Base-by-base conservation (phyloP, 2,329 filamentous ascomycete genomes). In the Exophiala sp. region DNA sequence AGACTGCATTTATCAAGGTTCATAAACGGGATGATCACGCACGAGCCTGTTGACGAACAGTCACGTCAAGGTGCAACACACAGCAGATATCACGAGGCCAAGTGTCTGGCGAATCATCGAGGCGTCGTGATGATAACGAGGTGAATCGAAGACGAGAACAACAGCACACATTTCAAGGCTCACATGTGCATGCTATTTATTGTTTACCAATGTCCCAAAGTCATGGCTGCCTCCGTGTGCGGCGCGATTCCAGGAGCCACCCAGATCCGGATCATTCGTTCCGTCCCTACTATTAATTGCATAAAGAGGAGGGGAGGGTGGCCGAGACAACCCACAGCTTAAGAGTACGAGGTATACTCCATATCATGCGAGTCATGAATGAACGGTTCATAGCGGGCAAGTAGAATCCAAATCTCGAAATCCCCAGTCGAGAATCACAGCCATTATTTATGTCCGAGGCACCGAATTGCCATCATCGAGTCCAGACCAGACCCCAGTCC, bases 21-120 rank as follows among this genome's bases (percentile, higher is more conserved):
- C 8, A 46, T 46, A 20, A 46, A 14, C 40, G 16, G 11, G 20
- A 8, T 39, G 45, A 24, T 18, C 18, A 39, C 24, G 47, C 47
- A 49, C 47, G 47, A 49, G 47, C 47, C 47, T 32, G 34, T 29
- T 42, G 21, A 49, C 18, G 47, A 49, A 29, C 47, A 41, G 35
- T 32, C 21, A 16, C 10, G 38, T 20, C 18, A 24, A 43, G 20
- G 33, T 42, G 18, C 39, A 41, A 33, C 39, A 47, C 34, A 47
- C 21, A 47, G 18, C 11, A n/a, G 24, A 21, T 20, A 45, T 51
- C 48, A 51, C 48, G 48, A 16, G 48, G 48, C 24, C 48, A 45
- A 24, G n/a, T 29, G 24, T 29, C 33, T 8, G 11, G 9, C 45
- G 33, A n/a, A 29, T 29, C 24, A 29, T 29, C 3, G 7, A 5